A percentile compares a stretch with the other conserved stretches of the same genome.
These are phyloP conservation scores for Colletotrichum liriopes DNA, from an alignment of 2,329 filamentous ascomycete species.

Conservation along the genomic window DNA sequence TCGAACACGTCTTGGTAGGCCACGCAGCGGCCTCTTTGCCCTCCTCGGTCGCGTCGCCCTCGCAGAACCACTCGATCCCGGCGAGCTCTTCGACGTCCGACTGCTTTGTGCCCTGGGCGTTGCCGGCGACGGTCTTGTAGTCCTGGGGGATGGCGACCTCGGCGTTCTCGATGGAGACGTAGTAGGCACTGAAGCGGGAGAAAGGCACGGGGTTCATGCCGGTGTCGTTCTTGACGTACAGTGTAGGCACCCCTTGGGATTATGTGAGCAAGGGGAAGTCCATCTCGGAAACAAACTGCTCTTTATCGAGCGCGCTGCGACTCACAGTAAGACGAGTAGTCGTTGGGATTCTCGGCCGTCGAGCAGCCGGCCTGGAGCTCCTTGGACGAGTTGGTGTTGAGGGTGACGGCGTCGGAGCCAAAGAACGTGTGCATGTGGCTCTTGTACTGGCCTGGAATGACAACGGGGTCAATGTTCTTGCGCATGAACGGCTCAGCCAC, in stretches of 20 bases:
- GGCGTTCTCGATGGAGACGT: conserved; percentile 57
- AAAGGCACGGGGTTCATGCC: conserved; percentile 52
- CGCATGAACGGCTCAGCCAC: conserved; percentile 48
- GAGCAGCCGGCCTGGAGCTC: conserved; percentile 61
- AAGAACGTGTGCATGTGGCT: conserved; percentile 55
- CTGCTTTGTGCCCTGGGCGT: conserved; percentile 52
- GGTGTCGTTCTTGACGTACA: conserved; percentile 54
- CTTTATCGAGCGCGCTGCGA: conserved; percentile 16
- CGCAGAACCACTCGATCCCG: conserved; percentile 50
- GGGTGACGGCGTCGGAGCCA: conserved; percentile 53
- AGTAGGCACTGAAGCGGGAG: conserved; percentile 62
- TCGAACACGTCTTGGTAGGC: conserved; percentile 49
- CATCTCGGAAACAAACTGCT: too few relatives aligned
- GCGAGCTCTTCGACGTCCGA: conserved; percentile 42
- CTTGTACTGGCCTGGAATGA: conserved; percentile 51
- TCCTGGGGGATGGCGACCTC: conserved; percentile 63
- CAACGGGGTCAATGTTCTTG: conserved; percentile 54
- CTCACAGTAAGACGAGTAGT: conserved; percentile 61
- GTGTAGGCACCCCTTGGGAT: conserved; percentile 55
- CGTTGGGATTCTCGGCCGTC: conserved; percentile 62
- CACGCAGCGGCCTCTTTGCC: conserved; percentile 48
- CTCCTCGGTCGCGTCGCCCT: conserved; percentile 47
- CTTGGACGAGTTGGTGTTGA: conserved; percentile 47
- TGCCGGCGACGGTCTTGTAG: conserved; percentile 58
- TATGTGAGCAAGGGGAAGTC: neutral